phyloP scores from a whole-genome alignment of 2,329 filamentous ascomycete genomes.

The Aspergillus flavus region DNA sequence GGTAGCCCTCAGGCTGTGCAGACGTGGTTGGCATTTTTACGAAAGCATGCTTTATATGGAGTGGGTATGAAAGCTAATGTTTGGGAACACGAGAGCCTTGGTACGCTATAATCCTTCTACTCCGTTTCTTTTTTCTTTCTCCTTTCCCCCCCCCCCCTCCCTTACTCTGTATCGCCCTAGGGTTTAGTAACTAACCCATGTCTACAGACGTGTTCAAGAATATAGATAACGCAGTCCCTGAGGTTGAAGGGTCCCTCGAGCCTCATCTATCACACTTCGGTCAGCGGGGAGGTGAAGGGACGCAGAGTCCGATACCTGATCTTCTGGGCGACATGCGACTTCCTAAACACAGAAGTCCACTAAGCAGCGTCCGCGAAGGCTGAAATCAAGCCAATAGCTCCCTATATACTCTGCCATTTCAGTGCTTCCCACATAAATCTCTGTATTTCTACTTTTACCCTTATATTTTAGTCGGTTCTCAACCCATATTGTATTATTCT shows the following conservation, averaged over 20 bases:
- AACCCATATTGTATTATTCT: neutral
- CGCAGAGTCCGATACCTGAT: conserved; percentile 34
- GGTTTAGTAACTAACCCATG: conserved; percentile 15
- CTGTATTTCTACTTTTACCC: neutral
- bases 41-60: conserved; percentile 92
- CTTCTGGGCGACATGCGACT: conserved; percentile 42
- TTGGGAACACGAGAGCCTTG: conserved; percentile 79
- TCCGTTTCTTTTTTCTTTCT: neutral
- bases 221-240: conserved; percentile 42
- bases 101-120: conserved; percentile 47
- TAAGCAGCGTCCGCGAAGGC: conserved; percentile 35
- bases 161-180: neutral
- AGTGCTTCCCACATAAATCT: neutral
- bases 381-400: conserved; percentile 9
- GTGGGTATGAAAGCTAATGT: conserved; percentile 99
- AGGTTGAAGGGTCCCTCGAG: conserved; percentile 45
- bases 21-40: conserved; percentile 87
- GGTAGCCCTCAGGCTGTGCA: conserved; percentile 87
- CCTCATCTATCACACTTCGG: conserved; percentile 46
- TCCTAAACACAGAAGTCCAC: conserved; percentile 36
- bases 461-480: neutral
- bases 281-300: conserved; percentile 35
- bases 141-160: no score
- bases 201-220: conserved; percentile 42
- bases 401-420: neutral